phyloP scores from a whole-genome alignment of 2,329 filamentous ascomycete genomes.

The Fusarium duplospermum region DNA sequence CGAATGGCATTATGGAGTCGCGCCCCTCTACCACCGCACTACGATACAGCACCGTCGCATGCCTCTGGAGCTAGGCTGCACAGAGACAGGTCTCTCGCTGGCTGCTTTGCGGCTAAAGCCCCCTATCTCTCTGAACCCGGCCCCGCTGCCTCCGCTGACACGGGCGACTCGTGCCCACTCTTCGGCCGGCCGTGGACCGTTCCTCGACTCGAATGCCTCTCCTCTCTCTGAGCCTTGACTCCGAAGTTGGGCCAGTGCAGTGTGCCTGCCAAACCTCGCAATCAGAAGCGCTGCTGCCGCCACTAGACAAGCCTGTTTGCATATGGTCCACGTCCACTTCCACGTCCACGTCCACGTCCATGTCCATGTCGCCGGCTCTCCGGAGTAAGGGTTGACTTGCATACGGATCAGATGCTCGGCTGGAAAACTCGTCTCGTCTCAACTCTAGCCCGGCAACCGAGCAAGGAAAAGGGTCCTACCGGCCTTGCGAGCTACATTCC shows the following conservation, averaged over 20 bases:
- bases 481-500: neutral
- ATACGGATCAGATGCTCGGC: constrained; percentile 23
- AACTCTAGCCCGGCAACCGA: constrained; percentile 19
- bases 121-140: constrained; percentile 26
- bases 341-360: constrained; percentile 23
- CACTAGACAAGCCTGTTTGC: constrained; percentile 18
- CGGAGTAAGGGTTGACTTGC: constrained; percentile 23
- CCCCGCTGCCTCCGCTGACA: constrained; percentile 36
- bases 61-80: neutral
- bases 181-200: constrained; percentile 31
- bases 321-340: constrained; percentile 6
- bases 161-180: constrained; percentile 37
- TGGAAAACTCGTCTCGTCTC: constrained; percentile 32
- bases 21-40: constrained; percentile 19
- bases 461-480: neutral
- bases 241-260: constrained; percentile 5
- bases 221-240: neutral
- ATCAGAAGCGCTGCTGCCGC: constrained; percentile 41
- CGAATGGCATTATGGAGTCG: constrained; percentile 25
- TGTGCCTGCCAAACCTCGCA: constrained; percentile 13
- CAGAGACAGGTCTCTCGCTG: constrained; percentile 2
- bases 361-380: constrained; percentile 31
- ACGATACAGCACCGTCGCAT: constrained; percentile 5
- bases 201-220: neutral
- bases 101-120: constrained; percentile 1